A percentile compares a stretch with the other conserved stretches of the same genome.
Evolutionary conservation across 2,329 filamentous ascomycete genomes (phyloP).

Genomic region (Clonostachys sp.): DNA sequence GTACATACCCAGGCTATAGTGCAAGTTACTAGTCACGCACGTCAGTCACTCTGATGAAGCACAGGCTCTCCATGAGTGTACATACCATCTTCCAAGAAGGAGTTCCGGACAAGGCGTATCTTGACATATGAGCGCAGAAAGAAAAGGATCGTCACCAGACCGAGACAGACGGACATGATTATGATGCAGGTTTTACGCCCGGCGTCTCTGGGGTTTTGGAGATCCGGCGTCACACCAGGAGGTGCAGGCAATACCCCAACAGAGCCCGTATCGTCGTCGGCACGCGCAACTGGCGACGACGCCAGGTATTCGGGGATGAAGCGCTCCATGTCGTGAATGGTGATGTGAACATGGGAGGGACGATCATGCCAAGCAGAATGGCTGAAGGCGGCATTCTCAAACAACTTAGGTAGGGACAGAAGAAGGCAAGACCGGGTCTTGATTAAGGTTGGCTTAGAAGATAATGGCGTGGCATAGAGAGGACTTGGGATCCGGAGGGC

Average conservation of each 20-base stretch:
- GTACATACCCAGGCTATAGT: constrained; percentile 6
- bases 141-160: constrained; percentile 2
- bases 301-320: no score
- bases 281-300: no score
- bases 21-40: constrained; percentile 4
- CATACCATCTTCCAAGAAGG: constrained; percentile 2
- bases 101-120: constrained; percentile 1
- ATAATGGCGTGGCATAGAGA: no score
- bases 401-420: no score
- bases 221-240: background rate
- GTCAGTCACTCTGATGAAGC: constrained; percentile 1
- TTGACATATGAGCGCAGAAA: constrained; percentile 10
- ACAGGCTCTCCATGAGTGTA: background rate
- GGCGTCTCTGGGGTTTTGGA: background rate
- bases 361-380: no score
- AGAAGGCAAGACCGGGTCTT: no score
- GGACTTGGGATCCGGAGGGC: no score
- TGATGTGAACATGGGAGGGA: no score
- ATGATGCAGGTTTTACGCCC: constrained; percentile 3
- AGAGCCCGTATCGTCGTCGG: background rate
- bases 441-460: no score
- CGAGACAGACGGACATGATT: constrained; percentile 7
- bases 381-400: no score
- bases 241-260: background rate
- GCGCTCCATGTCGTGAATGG: no score